Evolutionary conservation across 2,329 filamentous ascomycete genomes (phyloP).

Genomic region (Diaporthe sp.): DNA sequence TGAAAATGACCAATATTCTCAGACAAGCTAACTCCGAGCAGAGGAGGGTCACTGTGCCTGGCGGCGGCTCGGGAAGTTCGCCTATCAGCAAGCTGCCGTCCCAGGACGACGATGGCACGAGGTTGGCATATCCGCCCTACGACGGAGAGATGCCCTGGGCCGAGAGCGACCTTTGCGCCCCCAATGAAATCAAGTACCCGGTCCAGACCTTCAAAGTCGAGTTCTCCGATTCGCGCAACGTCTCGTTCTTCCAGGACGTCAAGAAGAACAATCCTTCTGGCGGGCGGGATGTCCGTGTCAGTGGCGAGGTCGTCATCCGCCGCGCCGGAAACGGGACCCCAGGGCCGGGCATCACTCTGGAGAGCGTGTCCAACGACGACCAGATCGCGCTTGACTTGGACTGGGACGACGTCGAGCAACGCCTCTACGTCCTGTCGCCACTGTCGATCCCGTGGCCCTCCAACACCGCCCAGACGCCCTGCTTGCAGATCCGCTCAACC

Average conservation of each 20-base stretch:
- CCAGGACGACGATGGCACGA: slow-evolving; percentile 42
- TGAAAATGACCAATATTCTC: not conserved
- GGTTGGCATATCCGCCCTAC: slow-evolving; percentile 47
- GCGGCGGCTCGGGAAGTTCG: slow-evolving; percentile 17
- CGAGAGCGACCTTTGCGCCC: slow-evolving; percentile 43
- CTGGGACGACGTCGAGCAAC: slow-evolving; percentile 54
- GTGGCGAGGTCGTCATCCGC: slow-evolving; percentile 62
- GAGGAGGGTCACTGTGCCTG: slow-evolving; percentile 31
- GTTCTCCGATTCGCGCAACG: slow-evolving; percentile 52
- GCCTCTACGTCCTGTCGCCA: slow-evolving; percentile 57
- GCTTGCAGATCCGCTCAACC: slow-evolving; percentile 63
- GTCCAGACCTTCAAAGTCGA: slow-evolving; percentile 51
- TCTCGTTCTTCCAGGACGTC: slow-evolving; percentile 58
- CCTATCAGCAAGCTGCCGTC: slow-evolving; percentile 39
- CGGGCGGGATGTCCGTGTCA: slow-evolving; percentile 54
- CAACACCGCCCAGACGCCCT: slow-evolving; percentile 51
- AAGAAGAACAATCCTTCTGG: slow-evolving; percentile 44
- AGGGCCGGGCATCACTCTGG: slow-evolving; percentile 57
- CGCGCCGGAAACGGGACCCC: slow-evolving; percentile 51
- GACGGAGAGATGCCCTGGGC: slow-evolving; percentile 45
- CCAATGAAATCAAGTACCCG: slow-evolving; percentile 46
- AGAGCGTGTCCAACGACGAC: slow-evolving; percentile 62
- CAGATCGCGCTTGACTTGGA: slow-evolving; percentile 53
- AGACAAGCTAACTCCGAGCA: slow-evolving; percentile 34
- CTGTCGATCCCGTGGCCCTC: slow-evolving; percentile 45